Evolutionary conservation across 805 yeast species (phyloP), one percentile per base, ranked within the genome.

Genomic region (Candida sonorensis): DNA sequence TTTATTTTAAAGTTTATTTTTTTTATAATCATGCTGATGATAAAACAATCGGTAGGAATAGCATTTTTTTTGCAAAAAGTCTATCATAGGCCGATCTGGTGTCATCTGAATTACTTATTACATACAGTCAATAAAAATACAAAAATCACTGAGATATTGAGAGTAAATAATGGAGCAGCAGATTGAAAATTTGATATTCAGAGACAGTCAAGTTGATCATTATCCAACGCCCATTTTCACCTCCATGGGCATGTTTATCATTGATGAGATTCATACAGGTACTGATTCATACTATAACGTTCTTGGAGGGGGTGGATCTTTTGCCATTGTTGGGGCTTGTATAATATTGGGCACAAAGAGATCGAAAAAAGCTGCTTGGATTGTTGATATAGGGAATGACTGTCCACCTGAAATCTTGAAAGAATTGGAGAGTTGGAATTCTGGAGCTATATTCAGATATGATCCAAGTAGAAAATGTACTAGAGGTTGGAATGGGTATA

Each of bases 281-380:
- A 51, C 55, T 31, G 41, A 36, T 25, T 45, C 59, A 16, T 64
- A 61, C 42, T 52, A 46, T 40, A 54, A 83, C 50, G 66, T 88
- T 7, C 64, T 84, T 29, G 97, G 97, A 1, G 97, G 97, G 2
- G 97, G 88, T 2, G 96, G 94, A 0, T 73, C 90, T 1, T 88
- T 71, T 53, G 87, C 87, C 2, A 71, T 77, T 1, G 59, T 81
- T 11, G 96, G 96, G 0, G 77, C 85, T 0, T 61, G 88, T 16
- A 62, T 83, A 30, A 62, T 75, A 2, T 49, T 72, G 7, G 67
- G 73, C 0, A 36, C 47, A 0, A 40, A 40, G 0, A 37, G 53
- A 14, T 59, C 73, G 0, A 25, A 41, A 4, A 49, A 49, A 7
- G 64, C 78, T n/a, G 68, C 77, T 2, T 81, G 88, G 61, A 72